Conservation (phyloP, 176 grass and related monocot genomes). For the Cenchrus americanus region DNA sequence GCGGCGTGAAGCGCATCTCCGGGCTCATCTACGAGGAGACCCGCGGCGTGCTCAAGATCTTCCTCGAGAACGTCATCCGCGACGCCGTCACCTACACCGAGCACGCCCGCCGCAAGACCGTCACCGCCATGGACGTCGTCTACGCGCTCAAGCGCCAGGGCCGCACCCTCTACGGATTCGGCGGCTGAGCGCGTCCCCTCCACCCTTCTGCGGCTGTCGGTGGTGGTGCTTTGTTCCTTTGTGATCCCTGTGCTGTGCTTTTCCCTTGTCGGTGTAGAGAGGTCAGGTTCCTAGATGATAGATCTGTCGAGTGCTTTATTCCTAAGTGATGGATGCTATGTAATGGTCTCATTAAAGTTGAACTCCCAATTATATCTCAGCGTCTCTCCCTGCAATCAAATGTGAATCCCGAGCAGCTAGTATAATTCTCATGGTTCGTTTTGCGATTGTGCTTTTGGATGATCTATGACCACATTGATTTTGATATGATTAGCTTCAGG, state of each 20-base stretch:
- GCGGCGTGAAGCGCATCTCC: slow-evolving; percentile 92
- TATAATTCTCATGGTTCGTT: no score
- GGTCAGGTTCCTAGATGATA: not conserved
- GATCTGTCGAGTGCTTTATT: not conserved
- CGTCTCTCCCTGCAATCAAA: not conserved
- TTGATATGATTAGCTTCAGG: no score
- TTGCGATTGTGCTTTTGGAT: no score
- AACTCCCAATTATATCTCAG: slow-evolving; percentile 7
- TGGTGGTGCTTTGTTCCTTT: not conserved
- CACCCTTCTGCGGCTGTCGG: slow-evolving; percentile 39
- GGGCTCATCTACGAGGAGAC: slow-evolving; percentile 96
- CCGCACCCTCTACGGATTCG: slow-evolving; percentile 78
- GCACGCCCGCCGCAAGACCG: slow-evolving; percentile 91
- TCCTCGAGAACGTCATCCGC: slow-evolving; percentile 96
- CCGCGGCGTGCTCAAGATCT: slow-evolving; percentile 97
- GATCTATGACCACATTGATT: no score
- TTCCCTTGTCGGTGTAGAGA: not conserved
- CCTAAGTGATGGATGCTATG: not conserved
- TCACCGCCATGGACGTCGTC: slow-evolving; percentile 97
- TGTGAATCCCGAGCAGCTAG: no score
- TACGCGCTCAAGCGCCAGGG: slow-evolving; percentile 97
- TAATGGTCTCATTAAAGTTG: not conserved
- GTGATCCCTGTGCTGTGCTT: not conserved
- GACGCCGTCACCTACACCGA: slow-evolving; percentile 96
- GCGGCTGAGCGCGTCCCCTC: slow-evolving; percentile 11